These are phyloP conservation scores for Pterulicium gracile DNA, from an alignment of 1,284 basidiomycete species.

Conservation along the genomic window DNA sequence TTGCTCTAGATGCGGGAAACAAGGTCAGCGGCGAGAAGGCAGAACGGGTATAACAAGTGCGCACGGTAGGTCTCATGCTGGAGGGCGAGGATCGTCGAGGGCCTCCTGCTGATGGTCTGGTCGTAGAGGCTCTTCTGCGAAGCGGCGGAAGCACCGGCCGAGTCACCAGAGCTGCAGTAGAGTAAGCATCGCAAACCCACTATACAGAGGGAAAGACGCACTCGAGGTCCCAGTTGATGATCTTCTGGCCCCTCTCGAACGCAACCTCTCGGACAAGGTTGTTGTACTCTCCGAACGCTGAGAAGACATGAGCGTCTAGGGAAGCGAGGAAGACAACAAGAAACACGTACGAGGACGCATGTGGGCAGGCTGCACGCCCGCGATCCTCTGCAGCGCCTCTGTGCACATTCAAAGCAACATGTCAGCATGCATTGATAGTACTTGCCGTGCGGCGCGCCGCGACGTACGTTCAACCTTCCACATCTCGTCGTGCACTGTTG, in stretches of 20 bases:
- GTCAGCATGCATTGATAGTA: neutral
- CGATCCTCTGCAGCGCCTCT: constrained; percentile 9
- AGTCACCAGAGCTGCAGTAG: neutral
- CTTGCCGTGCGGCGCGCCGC: constrained; percentile 19
- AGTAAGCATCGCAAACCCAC: neutral
- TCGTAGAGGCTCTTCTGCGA: neutral
- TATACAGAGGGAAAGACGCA: constrained; percentile 8
- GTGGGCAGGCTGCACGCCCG: neutral
- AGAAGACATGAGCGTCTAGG: neutral
- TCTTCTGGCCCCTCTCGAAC: constrained; percentile 23
- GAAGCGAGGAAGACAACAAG: neutral
- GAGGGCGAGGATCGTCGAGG: neutral
- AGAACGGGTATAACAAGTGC: neutral
- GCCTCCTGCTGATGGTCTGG: neutral
- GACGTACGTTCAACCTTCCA: constrained; percentile 14
- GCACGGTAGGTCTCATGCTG: constrained; percentile 1
- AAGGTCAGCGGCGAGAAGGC: neutral
- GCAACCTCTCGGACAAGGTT: constrained; percentile 34
- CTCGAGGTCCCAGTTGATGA: constrained; percentile 27
- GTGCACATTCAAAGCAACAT: constrained; percentile 13
- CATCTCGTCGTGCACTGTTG: constrained; percentile 2
- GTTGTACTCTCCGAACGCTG: constrained; percentile 42
- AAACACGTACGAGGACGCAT: constrained; percentile 22
- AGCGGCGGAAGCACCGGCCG: neutral
- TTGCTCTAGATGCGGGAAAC: neutral